A percentile compares a stretch with the other conserved stretches of the same genome.
These are phyloP conservation scores for Collybia mongolica DNA, from an alignment of 768 basidiomycete species.

Conservation along the genomic window DNA sequence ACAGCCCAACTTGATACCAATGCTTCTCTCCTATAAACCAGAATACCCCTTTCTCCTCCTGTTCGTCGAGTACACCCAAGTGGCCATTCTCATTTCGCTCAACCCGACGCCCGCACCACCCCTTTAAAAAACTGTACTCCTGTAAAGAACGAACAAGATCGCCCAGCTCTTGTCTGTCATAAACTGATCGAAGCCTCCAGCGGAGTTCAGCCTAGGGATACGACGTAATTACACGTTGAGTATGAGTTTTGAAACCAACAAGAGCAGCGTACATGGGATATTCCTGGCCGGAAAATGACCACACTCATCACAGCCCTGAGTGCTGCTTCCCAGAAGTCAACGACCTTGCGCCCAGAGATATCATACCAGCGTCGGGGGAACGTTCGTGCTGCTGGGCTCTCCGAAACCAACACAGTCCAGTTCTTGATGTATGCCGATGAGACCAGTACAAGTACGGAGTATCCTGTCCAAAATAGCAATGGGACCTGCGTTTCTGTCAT, in stretches of 20 bases:
- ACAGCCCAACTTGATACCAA: slow-evolving; percentile 57
- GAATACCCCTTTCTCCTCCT: slow-evolving; percentile 48
- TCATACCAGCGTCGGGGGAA: slow-evolving; percentile 80
- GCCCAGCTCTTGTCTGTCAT: slow-evolving; percentile 71
- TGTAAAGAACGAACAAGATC: slow-evolving; percentile 58
- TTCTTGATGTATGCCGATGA: slow-evolving; percentile 45
- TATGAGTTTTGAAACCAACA: neutral
- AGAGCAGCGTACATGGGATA: slow-evolving; percentile 56
- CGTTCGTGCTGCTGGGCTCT: slow-evolving; percentile 40
- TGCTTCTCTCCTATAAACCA: slow-evolving; percentile 59
- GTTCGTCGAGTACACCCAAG: slow-evolving; percentile 41
- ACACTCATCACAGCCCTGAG: slow-evolving; percentile 65
- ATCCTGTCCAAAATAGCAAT: slow-evolving; percentile 69
- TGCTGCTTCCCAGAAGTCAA: slow-evolving; percentile 72
- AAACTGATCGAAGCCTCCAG: slow-evolving; percentile 69
- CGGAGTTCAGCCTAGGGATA: slow-evolving; percentile 57
- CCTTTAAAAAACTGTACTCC: slow-evolving; percentile 48
- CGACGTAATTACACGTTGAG: slow-evolving; percentile 6
- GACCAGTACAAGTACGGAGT: slow-evolving; percentile 52
- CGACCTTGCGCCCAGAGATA: slow-evolving; percentile 58
- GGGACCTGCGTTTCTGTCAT: slow-evolving; percentile 51
- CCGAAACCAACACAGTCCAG: slow-evolving; percentile 60
- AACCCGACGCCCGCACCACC: slow-evolving; percentile 23
- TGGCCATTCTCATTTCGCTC: slow-evolving; percentile 17
- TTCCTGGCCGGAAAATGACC: slow-evolving; percentile 69